Conservation (phyloP, 176 grass and related monocot species). For the Aegilops tauschii region DNA sequence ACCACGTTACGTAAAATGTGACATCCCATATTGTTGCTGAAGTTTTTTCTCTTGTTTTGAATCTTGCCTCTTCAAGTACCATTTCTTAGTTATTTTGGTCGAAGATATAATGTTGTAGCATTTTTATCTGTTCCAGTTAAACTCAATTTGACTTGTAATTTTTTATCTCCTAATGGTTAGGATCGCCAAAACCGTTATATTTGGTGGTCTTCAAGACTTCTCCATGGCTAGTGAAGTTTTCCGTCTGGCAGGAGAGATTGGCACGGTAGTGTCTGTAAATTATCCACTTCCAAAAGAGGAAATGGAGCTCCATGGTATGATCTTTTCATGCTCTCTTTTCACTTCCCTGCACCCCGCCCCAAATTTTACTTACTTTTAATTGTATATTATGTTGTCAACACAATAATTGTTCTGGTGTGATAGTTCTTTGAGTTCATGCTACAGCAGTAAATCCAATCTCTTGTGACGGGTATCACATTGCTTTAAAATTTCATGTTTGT, state of each 20-base stretch:
- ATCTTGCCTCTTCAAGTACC: background rate
- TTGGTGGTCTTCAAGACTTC: slow-evolving; percentile 64
- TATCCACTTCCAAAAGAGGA: slow-evolving; percentile 82
- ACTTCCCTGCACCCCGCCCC: background rate
- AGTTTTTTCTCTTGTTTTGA: background rate
- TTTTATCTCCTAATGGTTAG: slow-evolving; percentile 31
- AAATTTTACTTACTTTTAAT: background rate
- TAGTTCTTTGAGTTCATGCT: slow-evolving; percentile 2
- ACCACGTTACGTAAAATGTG: slow-evolving; percentile 4
- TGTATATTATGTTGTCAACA: background rate
- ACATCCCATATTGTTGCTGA: background rate
- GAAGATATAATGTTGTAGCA: background rate
- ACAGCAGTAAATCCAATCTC: background rate
- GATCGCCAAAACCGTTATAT: slow-evolving; percentile 90
- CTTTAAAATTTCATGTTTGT: background rate
- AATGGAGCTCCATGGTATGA: slow-evolving; percentile 69
- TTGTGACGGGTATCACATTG: background rate
- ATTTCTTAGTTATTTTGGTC: background rate
- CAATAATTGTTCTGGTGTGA: background rate
- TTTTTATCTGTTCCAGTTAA: background rate
- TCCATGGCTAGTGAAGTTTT: slow-evolving; percentile 75
- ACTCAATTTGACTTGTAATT: background rate
- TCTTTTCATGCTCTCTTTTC: background rate
- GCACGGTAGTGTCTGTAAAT: slow-evolving; percentile 69
- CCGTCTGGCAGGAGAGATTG: slow-evolving; percentile 65